These are phyloP conservation scores for Venturia oleaginea DNA, from an alignment of 2,329 filamentous ascomycete species.

Conservation along the genomic window DNA sequence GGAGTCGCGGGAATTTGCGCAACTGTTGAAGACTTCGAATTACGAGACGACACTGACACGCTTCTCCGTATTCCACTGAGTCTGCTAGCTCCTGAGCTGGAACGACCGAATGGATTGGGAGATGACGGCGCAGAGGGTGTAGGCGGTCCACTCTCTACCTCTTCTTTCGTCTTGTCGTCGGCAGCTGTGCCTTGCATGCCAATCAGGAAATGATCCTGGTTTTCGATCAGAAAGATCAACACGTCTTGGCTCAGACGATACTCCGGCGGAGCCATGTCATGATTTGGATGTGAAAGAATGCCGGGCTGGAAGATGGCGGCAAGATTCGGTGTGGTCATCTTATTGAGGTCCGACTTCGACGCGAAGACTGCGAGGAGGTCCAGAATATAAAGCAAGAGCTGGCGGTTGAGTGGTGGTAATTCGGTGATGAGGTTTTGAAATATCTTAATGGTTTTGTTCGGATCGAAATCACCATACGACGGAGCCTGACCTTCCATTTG, in stretches of 20 bases:
- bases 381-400: conserved; percentile 89
- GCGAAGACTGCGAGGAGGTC: conserved; percentile 94
- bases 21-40: conserved; percentile 62
- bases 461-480: conserved; percentile 64
- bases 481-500: conserved; percentile 56
- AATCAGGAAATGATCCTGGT: conserved; percentile 96
- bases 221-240: conserved; percentile 94
- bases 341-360: conserved; percentile 90
- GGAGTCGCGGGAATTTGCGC: conserved; percentile 62
- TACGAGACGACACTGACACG: conserved; percentile 83
- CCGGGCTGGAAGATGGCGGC: conserved; percentile 97
- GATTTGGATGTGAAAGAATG: conserved; percentile 83
- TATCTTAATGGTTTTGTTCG: conserved; percentile 63
- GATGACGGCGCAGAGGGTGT: conserved; percentile 35
- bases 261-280: conserved; percentile 92
- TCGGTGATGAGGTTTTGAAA: conserved; percentile 92
- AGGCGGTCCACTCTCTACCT: conserved; percentile 59
- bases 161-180: conserved; percentile 66
- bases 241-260: conserved; percentile 95
- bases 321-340: conserved; percentile 91
- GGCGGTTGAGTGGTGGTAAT: conserved; percentile 83
- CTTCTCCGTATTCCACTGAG: conserved; percentile 80
- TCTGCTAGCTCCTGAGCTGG: conserved; percentile 79
- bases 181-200: conserved; percentile 98
- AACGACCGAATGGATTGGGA: conserved; percentile 57